Evolutionary conservation across 768 basidiomycete genomes (phyloP).

Genomic region (Leccinum barrowsii): DNA sequence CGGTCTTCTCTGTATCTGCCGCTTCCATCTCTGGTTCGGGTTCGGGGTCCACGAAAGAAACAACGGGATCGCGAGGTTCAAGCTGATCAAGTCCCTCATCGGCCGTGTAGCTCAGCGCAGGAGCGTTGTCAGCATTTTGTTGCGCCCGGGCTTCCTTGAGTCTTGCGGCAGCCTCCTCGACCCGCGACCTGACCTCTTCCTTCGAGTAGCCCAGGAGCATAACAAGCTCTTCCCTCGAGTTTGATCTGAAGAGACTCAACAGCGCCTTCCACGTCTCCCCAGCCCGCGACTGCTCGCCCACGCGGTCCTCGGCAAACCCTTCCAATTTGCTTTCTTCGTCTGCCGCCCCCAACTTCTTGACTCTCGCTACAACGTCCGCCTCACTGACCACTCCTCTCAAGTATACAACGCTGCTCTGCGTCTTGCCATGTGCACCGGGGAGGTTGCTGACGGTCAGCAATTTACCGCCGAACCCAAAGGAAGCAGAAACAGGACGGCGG

Average conservation of each 20-base stretch:
- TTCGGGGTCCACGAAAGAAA: slow-evolving; percentile 77
- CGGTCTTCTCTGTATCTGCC: slow-evolving; percentile 34
- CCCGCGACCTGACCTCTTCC: slow-evolving; percentile 71
- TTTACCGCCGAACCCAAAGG: slow-evolving; percentile 92
- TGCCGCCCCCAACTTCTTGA: slow-evolving; percentile 60
- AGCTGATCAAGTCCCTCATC: slow-evolving; percentile 42
- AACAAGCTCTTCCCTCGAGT: slow-evolving; percentile 88
- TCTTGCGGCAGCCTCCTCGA: slow-evolving; percentile 78
- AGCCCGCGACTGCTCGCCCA: slow-evolving; percentile 27
- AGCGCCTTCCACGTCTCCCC: slow-evolving; percentile 82
- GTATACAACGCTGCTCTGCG: slow-evolving; percentile 81
- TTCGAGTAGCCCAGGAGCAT: slow-evolving; percentile 91
- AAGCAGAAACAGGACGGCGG: slow-evolving; percentile 70
- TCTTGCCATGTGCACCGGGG: slow-evolving; percentile 66
- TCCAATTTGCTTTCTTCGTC: slow-evolving; percentile 55
- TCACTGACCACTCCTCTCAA: slow-evolving; percentile 78
- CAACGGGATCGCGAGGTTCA: slow-evolving; percentile 68
- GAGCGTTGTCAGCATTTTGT: slow-evolving; percentile 23
- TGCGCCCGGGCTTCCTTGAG: slow-evolving; percentile 47
- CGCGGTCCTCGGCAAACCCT: slow-evolving; percentile 64
- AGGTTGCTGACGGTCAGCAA: slow-evolving; percentile 80
- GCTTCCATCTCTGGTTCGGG: slow-evolving; percentile 30
- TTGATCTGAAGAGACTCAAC: slow-evolving; percentile 81
- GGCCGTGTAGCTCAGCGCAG: slow-evolving; percentile 28
- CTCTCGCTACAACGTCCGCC: slow-evolving; percentile 67